Base-by-base conservation (phyloP, 768 basidiomycete species). In the Auricularia sp. region DNA sequence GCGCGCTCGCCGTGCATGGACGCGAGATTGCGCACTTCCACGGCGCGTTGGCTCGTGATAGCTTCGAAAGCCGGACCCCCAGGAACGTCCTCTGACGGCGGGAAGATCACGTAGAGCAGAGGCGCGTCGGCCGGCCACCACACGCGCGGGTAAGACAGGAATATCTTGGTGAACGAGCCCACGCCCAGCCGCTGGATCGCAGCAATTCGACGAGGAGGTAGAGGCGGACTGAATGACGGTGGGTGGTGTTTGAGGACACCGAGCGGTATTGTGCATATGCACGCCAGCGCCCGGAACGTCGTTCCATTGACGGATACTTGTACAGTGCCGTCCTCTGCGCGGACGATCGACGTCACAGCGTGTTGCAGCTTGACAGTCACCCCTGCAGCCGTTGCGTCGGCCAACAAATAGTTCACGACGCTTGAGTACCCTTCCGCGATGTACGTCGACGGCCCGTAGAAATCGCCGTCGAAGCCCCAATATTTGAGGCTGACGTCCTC, bases 161-260 rank as follows among this genome's bases (percentile, higher is more conserved):
- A 68, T 42, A 73, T 44, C 65, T 74, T 74, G 36, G 70, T 70
- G 61, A 74, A 70, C 35, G 65, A 61, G 36, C 73, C 73, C 44
- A 68, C 66, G 12, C 64, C 59, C 35, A 69, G 68, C 4, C 67
- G 62, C 29, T 42, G n/a, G n/a, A 70, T 66, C 21, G 67, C 59
- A 16, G 65, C 51, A 36, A 65, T 35, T 1, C 70, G 68, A 2
- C 68, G 61, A 1, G 58, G 58, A 3, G 67, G 56, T 7, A 74
- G 70, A 2, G 68, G 62, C 1, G 73, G 73, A 10, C 34, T 12
- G 65, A 74, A 74, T 0, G 21, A 54, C 0, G 67, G 61, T 0
- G 68, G 67, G 0, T 61, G 33, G 53, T 16, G 18, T 18, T 71
- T 69, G 23, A 74, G 69, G 7, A 74, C 72, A 3, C 69, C 70